Evolutionary conservation across 805 yeast species (phyloP), one percentile per base, ranked within the genome.

Genomic region (Candida qinlingensis): DNA sequence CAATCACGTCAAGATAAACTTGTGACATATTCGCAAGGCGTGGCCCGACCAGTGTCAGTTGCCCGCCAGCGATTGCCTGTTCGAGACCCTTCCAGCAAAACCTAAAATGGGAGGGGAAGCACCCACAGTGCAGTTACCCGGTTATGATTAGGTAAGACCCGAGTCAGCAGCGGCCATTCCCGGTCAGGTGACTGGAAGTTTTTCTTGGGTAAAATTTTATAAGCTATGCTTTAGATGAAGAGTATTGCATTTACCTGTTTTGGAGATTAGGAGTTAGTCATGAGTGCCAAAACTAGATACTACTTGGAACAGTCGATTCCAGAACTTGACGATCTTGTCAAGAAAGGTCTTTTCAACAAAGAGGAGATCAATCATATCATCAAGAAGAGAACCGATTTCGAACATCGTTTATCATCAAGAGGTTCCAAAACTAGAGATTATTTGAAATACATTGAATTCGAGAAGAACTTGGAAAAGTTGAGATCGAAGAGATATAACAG

Each of bases 371-470:
- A 84, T 38, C 75, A 77, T 72, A 85, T 94, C 46, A 88, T 92
- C 89, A 83, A 94, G 69, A 80, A 90, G 62, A 79, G 99, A 70
- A 92, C 97, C 0, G 97, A 91, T 67, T 94, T 90, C 59, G 99
- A 94, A 68, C 96, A 94, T 65, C 71, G 96, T 49, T 79, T 94
- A 46, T 78, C 79, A 41, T 87, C 96, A 39, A 76, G 98, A 66
- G 96, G 94, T 1, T 80, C 91, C 10, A 81, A 77, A 54, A 78
- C 88, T 2, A 70, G 78, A 46, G 98, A 92, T 65, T 95, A 82
- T 61, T 63, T 87, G 48, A 77, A 78, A 56, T 94, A 94, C 64
- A 79, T 85, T 41, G 85, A 80, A 46, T 95, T 84, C 62, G 99
- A 94, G 62, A 73, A 66, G 50, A 85, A 84, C 59, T 73, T 94